phyloP scores from a whole-genome alignment of 177 flowering plant genomes.

The Vitis hybrid region DNA sequence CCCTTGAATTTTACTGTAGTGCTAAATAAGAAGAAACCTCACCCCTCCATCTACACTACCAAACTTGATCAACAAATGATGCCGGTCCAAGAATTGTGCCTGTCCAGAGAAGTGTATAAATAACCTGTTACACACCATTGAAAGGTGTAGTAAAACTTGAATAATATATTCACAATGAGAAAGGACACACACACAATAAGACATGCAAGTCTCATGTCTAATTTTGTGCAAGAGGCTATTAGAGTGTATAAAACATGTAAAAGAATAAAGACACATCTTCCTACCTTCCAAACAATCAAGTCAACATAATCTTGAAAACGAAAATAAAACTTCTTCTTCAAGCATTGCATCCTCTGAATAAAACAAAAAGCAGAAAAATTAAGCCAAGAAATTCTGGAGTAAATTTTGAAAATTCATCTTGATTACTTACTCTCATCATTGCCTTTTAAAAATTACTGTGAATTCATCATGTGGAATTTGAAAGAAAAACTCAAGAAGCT shows the following conservation, averaged over 20 bases:
- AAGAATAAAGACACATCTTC: background rate
- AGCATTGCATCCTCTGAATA: constrained; percentile 72
- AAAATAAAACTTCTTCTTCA: constrained; percentile 93
- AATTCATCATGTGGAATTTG: too few relatives aligned
- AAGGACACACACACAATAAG: background rate
- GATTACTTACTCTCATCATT: too few relatives aligned
- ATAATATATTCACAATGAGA: background rate
- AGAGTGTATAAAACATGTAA: background rate
- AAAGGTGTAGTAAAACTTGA: background rate
- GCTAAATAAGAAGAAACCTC: constrained; percentile 21
- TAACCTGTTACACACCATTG: constrained; percentile 3
- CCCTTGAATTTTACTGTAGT: background rate
- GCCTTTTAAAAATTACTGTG: too few relatives aligned
- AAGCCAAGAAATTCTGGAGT: background rate
- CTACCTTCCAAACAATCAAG: constrained; percentile 93
- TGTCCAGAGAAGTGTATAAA: constrained; percentile 27
- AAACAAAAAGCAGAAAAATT: constrained; percentile 18
- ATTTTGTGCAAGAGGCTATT: background rate
- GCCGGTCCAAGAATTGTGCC: constrained; percentile 97
- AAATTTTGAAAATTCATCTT: background rate
- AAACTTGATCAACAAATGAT: constrained; percentile 90
- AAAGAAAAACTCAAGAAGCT: background rate
- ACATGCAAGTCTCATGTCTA: background rate
- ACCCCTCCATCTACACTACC: constrained; percentile 96
- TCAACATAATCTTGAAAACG: constrained; percentile 97